Base-by-base conservation (phyloP, 208 protist genomes). In the Sergeia podlipaevii region DNA sequence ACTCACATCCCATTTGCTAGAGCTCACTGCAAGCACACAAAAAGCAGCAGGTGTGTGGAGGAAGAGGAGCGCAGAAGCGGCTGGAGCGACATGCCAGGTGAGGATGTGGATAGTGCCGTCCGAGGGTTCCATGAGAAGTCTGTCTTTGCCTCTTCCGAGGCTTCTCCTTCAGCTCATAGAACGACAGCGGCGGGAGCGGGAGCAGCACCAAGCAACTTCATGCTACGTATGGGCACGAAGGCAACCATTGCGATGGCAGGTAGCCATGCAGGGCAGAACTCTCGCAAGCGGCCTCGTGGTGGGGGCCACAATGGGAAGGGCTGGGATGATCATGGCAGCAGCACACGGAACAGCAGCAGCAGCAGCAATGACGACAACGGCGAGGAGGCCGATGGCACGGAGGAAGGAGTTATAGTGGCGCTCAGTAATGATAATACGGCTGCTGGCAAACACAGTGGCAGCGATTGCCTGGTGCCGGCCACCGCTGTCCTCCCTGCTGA, bases 1-100 rank as follows among this genome's bases (percentile, higher is more conserved):
- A 60, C 60, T 20, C 60, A 63, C 42, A 5, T 8, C 37, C 27
- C 51, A 28, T 42, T 27, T 26, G 26, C 24, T n/a, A 6, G 8
- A n/a, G 29, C 23, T 28, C 20, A 17, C 15, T 26, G 18, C 24
- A 26, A 13, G 10, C 48, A 13, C 58, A 23, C 46, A 3, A 6
- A 24, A 47, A 48, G 28, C n/a, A 27, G 23, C 54, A 18, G n/a
- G 36, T 47, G 23, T 8, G 37, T 15, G 7, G 23, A 7, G 15
- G 15, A n/a, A 11, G 41, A 29, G 15, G 5, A 20, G 36, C 10
- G 39, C 41, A 33, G 15, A 44, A 20, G 13, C 2, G 10, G 53
- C 34, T 27, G 21, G 11, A 36, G 33, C 13, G 29, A 52, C 11
- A 28, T 49, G 24, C 24, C 8, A 34, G 24, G 44, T 29, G 20